Evolutionary conservation across 352 stramenopile species (phyloP).

Genomic region (Aphanomyces stellatus): DNA sequence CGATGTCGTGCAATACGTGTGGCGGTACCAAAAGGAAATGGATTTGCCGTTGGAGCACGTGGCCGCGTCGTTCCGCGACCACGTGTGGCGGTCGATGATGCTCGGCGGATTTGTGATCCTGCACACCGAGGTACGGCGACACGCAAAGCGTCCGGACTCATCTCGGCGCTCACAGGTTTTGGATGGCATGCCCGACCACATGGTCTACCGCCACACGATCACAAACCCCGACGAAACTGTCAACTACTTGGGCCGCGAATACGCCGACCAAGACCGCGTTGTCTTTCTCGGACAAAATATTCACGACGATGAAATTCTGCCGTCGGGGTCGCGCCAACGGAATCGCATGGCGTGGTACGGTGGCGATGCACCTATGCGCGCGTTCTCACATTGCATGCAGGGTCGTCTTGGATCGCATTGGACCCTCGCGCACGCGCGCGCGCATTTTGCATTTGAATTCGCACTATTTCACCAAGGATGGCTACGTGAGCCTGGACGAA

Average conservation of each 20-base stretch:
- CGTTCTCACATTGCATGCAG: background rate
- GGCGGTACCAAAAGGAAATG: constrained; percentile 20
- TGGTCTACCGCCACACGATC: constrained; percentile 10
- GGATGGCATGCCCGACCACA: background rate
- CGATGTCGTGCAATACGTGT: constrained; percentile 14
- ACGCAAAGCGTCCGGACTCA: too few species aligned
- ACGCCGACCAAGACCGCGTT: background rate
- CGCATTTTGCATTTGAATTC: constrained; percentile 12
- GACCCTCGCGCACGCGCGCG: background rate
- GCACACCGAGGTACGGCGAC: constrained; percentile 2
- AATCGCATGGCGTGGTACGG: constrained; percentile 18
- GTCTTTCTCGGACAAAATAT: constrained; percentile 21
- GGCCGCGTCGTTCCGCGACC: background rate
- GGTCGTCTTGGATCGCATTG: constrained; percentile 8
- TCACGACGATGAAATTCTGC: constrained; percentile 14
- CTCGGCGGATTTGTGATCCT: constrained; percentile 1
- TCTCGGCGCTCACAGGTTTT: background rate
- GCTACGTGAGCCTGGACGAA: background rate
- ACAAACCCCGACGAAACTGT: constrained; percentile 12
- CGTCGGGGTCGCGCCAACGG: background rate
- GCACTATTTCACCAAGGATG: constrained; percentile 13
- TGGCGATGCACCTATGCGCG: background rate
- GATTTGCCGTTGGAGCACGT: constrained; percentile 6
- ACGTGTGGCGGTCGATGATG: constrained; percentile 10
- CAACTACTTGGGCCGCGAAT: constrained; percentile 17